Evolutionary conservation across 352 stramenopile species (phyloP), one percentile per base, ranked within the genome.

Genomic region (Albugo laibachii): DNA sequence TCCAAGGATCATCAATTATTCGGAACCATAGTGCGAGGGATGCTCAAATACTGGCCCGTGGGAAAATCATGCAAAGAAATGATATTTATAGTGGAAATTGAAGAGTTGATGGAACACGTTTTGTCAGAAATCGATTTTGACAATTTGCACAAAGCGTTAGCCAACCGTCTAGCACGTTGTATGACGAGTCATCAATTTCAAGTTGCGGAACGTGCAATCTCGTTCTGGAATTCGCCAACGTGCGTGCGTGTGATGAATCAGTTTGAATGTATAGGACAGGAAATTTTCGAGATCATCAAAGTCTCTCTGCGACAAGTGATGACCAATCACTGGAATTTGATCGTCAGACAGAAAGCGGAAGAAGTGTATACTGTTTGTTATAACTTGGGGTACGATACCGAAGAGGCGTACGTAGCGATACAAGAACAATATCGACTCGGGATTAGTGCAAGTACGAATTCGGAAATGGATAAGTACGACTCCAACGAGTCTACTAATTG

Each of bases 71-170:
- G 45, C 48, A 58, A 58, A 46, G 53, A 63, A 20, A 52, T 62
- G 20, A 38, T 58, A n/a, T 58, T 63, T 40, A 47, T 63, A 14
- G 47, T 57, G 11, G 56, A 57, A 12, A 41, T 63, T 8, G 56
- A 63, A 41, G 56, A 63, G 19, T 35, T 63, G 14, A 48, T 63
- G 19, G 56, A 63, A 44, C 52, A 62, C 45, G 54, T 63, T 36
- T 27, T 58, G 5, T 39, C 47, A 39, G 48, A 55, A 38, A 45
- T 50, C 15, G 50, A 55, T 36, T 43, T 58, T 27, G 53, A 45
- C 13, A 38, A 37, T n/a, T 15, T 58, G 4, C 38, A 42, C 38
- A 52, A 50, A 15, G 36, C 44, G 21, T 20, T 58, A 19, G 48
- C 38, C 1, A 43, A 31, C 0, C 53, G 50, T 14, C 20, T 58